Percentiles rank a stretch among this genome's conserved stretches.
phyloP scores from a whole-genome alignment of 2,329 filamentous ascomycete species.

The Lithohypha guttulata region DNA sequence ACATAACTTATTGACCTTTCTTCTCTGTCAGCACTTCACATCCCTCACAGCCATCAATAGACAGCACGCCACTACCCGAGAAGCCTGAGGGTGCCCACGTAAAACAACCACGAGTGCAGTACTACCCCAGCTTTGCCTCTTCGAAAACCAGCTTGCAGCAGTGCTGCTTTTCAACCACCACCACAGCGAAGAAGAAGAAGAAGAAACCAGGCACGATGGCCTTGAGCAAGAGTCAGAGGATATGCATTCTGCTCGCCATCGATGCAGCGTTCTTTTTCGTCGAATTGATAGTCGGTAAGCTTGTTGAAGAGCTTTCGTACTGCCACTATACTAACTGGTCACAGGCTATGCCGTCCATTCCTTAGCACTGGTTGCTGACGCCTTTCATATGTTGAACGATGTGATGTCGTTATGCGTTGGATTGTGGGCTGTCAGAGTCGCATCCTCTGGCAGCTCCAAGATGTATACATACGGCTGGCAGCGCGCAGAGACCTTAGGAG shows the following conservation, averaged over 20 bases:
- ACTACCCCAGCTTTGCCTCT: background rate
- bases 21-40: too few relatives aligned
- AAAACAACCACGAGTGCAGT: background rate
- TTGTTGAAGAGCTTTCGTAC: background rate
- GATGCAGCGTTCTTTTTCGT: slow-evolving; percentile 83
- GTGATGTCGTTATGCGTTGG: slow-evolving; percentile 88
- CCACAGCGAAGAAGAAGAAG: slow-evolving; percentile 3
- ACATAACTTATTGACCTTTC: too few relatives aligned
- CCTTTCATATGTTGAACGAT: slow-evolving; percentile 99
- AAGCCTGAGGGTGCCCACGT: slow-evolving; percentile 8
- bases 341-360: slow-evolving; percentile 74
- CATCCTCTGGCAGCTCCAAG: slow-evolving; percentile 73
- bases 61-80: too few relatives aligned
- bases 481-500: slow-evolving; percentile 90
- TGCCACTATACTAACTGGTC: slow-evolving; percentile 6
- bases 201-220: slow-evolving; percentile 13
- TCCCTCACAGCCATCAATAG: too few relatives aligned
- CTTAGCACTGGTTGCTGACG: slow-evolving; percentile 86
- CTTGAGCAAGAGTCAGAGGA: slow-evolving; percentile 85
- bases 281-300: slow-evolving; percentile 63
- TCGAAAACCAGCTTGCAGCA: slow-evolving; percentile 15
- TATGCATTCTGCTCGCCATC: slow-evolving; percentile 84
- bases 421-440: slow-evolving; percentile 87
- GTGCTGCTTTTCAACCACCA: slow-evolving; percentile 16
- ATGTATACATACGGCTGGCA: slow-evolving; percentile 97